Conservation (phyloP, 2,329 filamentous ascomycete species). For the Apiospora malaysiana region DNA sequence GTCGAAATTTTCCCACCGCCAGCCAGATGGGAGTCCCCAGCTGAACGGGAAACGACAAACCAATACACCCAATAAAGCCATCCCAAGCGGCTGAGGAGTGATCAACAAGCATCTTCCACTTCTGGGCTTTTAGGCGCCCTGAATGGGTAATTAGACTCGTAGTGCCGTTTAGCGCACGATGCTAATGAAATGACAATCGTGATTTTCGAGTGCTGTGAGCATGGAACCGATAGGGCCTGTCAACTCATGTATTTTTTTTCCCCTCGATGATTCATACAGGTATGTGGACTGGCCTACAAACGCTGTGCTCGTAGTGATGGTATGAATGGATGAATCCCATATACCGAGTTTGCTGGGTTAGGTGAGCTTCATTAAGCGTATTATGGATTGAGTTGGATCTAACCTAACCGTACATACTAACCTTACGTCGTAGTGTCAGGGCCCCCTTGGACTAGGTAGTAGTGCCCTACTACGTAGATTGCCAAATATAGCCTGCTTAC, state of each 20-base stretch:
- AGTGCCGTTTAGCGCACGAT: background rate
- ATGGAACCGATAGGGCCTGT: background rate
- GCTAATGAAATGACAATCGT: conserved; percentile 7
- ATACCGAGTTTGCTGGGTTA: background rate
- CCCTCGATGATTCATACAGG: background rate
- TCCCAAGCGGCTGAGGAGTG: background rate
- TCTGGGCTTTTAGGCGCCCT: background rate
- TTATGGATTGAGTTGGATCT: background rate
- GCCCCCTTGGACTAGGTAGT: background rate
- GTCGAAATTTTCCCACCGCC: background rate
- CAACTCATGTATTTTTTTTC: no score
- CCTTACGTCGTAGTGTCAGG: no score
- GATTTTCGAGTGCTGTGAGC: background rate
- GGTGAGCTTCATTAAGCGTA: background rate
- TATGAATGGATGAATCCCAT: background rate
- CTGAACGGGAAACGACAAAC: background rate
- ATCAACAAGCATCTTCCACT: background rate
- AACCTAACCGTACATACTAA: no score
- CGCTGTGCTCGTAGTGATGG: background rate
- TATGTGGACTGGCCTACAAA: background rate
- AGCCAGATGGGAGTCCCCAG: background rate
- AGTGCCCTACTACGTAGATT: background rate
- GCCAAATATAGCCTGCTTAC: background rate
- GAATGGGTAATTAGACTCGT: background rate
- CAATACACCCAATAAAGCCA: background rate